These are phyloP conservation scores for Aspergillus aculeatus DNA, from an alignment of 2,329 filamentous ascomycete genomes.

Conservation along the genomic window DNA sequence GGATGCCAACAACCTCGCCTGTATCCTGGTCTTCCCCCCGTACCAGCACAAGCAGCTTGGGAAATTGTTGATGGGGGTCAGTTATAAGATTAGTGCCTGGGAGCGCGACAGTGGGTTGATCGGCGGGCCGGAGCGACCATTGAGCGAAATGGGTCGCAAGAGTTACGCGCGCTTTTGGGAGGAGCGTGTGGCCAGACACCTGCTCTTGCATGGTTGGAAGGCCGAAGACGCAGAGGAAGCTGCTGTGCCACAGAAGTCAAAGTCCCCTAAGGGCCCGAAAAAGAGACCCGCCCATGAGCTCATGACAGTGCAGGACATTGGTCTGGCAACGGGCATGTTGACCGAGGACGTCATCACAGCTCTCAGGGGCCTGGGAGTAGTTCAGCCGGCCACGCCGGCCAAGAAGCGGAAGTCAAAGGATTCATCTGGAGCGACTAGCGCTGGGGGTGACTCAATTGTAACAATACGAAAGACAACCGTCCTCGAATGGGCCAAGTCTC, in stretches of 20 bases:
- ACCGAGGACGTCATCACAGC: conserved; percentile 78
- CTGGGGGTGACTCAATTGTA: conserved; percentile 28
- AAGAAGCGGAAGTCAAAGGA: conserved; percentile 54
- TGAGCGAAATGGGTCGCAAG: conserved; percentile 78
- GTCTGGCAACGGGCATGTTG: conserved; percentile 76
- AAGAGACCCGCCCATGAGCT: conserved; percentile 46
- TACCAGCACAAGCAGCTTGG: conserved; percentile 92
- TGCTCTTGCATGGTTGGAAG: conserved; percentile 47
- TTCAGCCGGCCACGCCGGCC: conserved; percentile 51
- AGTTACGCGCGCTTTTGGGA: conserved; percentile 87
- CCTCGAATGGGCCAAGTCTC: conserved; percentile 63
- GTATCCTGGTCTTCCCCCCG: conserved; percentile 91
- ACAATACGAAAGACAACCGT: conserved; percentile 60
- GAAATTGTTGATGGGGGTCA: conserved; percentile 84
- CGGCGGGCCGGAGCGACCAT: conserved; percentile 90
- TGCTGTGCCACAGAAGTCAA: conserved; percentile 28
- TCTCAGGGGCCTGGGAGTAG: conserved; percentile 75
- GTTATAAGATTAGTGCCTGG: conserved; percentile 83
- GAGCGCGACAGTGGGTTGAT: conserved; percentile 66
- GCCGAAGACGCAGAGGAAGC: conserved; percentile 28
- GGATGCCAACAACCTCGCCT: conserved; percentile 97
- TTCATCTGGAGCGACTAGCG: conserved; percentile 21
- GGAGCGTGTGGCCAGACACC: conserved; percentile 72
- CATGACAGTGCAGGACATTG: conserved; percentile 69
- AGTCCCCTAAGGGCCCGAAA: conserved; percentile 22